phyloP scores from a whole-genome alignment of 768 basidiomycete genomes.

The Hebeloma cylindrosporum region DNA sequence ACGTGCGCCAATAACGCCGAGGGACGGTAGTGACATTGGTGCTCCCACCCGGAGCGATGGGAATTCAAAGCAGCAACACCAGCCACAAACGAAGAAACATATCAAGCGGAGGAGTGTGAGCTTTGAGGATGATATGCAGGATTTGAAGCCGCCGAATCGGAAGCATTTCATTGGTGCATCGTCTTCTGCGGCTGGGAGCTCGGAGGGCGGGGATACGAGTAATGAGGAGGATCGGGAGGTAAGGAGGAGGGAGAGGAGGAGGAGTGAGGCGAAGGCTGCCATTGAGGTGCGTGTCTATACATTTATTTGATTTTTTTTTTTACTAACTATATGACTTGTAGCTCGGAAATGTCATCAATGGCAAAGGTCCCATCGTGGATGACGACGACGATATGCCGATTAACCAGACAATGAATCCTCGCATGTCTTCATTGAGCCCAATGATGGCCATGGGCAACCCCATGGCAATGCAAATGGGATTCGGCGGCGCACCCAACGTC shows the following conservation, averaged over 20 bases:
- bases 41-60: too few relatives aligned
- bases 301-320: constrained; percentile 8
- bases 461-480: constrained; percentile 37
- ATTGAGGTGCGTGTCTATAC: constrained; percentile 80
- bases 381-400: constrained; percentile 52
- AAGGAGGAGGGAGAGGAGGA: constrained; percentile 68
- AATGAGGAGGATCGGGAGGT: constrained; percentile 52
- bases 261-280: constrained; percentile 82
- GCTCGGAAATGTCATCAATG: constrained; percentile 89
- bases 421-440: constrained; percentile 44
- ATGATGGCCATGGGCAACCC: constrained; percentile 42
- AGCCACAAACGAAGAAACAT: constrained; percentile 18
- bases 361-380: constrained; percentile 60
- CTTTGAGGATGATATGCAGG: constrained; percentile 53
- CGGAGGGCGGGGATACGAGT: constrained; percentile 24
- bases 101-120: constrained; percentile 63
- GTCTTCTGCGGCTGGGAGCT: constrained; percentile 29
- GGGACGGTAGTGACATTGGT: constrained; percentile 71
- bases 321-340: constrained; percentile 30
- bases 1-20: constrained; percentile 70
- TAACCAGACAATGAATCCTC: constrained; percentile 40
- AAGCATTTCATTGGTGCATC: constrained; percentile 24
- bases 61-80: constrained; percentile 12
- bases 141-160: constrained; percentile 17
- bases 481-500: constrained; percentile 17